Evolutionary conservation across 768 basidiomycete genomes (phyloP).

Genomic region (Tulasnella sp.): DNA sequence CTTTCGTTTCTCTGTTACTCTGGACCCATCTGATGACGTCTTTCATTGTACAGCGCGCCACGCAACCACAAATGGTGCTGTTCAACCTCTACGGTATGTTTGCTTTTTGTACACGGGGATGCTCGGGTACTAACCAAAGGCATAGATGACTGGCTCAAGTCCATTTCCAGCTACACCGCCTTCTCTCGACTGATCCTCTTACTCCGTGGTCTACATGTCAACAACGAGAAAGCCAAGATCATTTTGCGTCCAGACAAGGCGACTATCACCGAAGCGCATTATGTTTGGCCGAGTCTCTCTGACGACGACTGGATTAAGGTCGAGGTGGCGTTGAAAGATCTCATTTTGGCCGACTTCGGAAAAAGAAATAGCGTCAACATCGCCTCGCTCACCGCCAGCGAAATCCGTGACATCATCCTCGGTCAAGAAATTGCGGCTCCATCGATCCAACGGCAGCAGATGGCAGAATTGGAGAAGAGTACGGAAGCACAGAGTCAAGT

Average conservation of each 20-base stretch:
- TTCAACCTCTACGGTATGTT: slow-evolving; percentile 84
- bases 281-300: slow-evolving; percentile 87
- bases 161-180: slow-evolving; percentile 96
- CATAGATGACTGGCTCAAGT: slow-evolving; percentile 95
- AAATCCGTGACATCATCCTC: slow-evolving; percentile 95
- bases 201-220: slow-evolving; percentile 93
- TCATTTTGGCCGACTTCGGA: slow-evolving; percentile 94
- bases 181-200: slow-evolving; percentile 97
- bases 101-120: too few species aligned
- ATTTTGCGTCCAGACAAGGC: slow-evolving; percentile 95
- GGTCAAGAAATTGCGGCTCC: slow-evolving; percentile 98
- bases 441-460: slow-evolving; percentile 80
- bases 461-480: slow-evolving; percentile 97
- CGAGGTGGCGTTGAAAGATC: slow-evolving; percentile 95
- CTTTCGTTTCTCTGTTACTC: background rate
- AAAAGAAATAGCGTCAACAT: slow-evolving; percentile 99
- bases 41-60: slow-evolving; percentile 57
- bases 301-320: slow-evolving; percentile 99
- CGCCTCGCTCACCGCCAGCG: slow-evolving; percentile 89
- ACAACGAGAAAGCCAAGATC: slow-evolving; percentile 99
- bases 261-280: slow-evolving; percentile 94
- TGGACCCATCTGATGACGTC: background rate
- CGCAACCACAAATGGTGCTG: slow-evolving; percentile 97
- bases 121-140: background rate
- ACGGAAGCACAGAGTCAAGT: slow-evolving; percentile 90